phyloP scores from a whole-genome alignment of 1,284 basidiomycete genomes.

The Tilletia indica region DNA sequence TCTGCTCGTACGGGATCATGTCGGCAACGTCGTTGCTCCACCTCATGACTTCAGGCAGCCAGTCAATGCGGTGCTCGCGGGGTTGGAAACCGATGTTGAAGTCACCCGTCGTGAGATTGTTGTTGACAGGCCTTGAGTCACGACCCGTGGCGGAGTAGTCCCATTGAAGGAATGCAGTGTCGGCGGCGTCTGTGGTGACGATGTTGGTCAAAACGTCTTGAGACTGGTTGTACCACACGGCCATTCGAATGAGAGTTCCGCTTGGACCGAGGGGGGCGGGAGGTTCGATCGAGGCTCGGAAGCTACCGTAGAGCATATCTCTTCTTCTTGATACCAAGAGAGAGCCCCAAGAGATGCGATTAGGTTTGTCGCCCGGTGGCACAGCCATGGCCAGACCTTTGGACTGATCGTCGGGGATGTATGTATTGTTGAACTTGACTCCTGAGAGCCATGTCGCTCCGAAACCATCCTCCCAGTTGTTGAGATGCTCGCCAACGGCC shows the following conservation, averaged over 20 bases:
- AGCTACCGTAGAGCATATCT: conserved; percentile 48
- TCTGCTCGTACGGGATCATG: conserved; percentile 31
- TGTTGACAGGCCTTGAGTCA: conserved; percentile 30
- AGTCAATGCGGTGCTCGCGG: conserved; percentile 46
- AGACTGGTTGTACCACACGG: conserved; percentile 18
- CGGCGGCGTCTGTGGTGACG: conserved; percentile 19
- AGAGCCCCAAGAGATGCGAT: conserved; percentile 42
- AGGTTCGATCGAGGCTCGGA: conserved; percentile 39
- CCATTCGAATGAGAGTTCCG: conserved; percentile 12
- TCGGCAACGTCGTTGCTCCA: conserved; percentile 36
- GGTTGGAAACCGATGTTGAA: conserved; percentile 27
- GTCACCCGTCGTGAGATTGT: conserved; percentile 27
- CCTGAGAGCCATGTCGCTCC: conserved; percentile 37
- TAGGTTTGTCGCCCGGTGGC: conserved; percentile 28
- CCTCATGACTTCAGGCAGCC: conserved; percentile 33
- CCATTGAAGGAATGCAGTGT: conserved; percentile 38
- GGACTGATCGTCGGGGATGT: conserved; percentile 18
- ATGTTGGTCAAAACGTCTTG: conserved; percentile 32
- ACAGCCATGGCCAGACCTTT: conserved; percentile 35
- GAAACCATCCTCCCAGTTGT: conserved; percentile 44
- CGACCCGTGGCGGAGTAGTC: conserved; percentile 35
- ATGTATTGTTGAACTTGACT: conserved; percentile 43
- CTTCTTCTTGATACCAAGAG: conserved; percentile 40
- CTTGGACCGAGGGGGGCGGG: conserved; percentile 30
- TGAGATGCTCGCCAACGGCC: conserved; percentile 34